These are phyloP conservation scores for Teunomyces gatunensis DNA, from an alignment of 805 yeast species.

Conservation along the genomic window DNA sequence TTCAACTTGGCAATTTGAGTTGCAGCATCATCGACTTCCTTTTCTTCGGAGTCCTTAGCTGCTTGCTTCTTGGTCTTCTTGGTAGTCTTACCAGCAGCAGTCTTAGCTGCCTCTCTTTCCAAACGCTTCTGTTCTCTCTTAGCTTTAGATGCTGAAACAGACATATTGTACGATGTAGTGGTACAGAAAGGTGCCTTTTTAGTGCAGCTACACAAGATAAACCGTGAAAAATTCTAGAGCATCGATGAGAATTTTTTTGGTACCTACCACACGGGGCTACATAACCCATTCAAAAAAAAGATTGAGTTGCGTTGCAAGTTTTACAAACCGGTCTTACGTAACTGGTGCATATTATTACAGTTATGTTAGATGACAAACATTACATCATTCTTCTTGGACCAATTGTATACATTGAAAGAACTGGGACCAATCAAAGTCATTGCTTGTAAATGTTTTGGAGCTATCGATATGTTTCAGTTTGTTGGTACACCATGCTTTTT, in stretches of 20 bases:
- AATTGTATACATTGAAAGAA: neutral
- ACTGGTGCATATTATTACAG: neutral
- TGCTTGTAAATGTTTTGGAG: too few species aligned
- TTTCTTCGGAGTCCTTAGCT: slow-evolving; percentile 48
- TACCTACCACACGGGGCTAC: neutral
- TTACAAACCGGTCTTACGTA: neutral
- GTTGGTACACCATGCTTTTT: too few species aligned
- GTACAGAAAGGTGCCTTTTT: neutral
- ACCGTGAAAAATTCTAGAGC: slow-evolving; percentile 4
- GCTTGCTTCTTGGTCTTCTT: slow-evolving; percentile 62
- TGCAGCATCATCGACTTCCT: slow-evolving; percentile 60
- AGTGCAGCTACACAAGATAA: neutral
- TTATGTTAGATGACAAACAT: neutral
- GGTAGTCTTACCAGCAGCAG: slow-evolving; percentile 68
- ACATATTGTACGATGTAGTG: slow-evolving; percentile 22
- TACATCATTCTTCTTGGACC: neutral
- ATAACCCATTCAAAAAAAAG: neutral
- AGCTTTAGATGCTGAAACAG: slow-evolving; percentile 90
- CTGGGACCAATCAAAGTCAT: neutral
- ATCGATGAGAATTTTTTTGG: slow-evolving; percentile 4
- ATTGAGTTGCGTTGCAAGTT: neutral
- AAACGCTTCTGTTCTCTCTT: slow-evolving; percentile 97
- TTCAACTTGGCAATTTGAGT: slow-evolving; percentile 82
- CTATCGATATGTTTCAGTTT: too few species aligned
- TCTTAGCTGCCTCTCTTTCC: slow-evolving; percentile 46